These are phyloP conservation scores for Podospora bellae-mahoneyi DNA, from an alignment of 495 filamentous ascomycete species.

Conservation along the genomic window DNA sequence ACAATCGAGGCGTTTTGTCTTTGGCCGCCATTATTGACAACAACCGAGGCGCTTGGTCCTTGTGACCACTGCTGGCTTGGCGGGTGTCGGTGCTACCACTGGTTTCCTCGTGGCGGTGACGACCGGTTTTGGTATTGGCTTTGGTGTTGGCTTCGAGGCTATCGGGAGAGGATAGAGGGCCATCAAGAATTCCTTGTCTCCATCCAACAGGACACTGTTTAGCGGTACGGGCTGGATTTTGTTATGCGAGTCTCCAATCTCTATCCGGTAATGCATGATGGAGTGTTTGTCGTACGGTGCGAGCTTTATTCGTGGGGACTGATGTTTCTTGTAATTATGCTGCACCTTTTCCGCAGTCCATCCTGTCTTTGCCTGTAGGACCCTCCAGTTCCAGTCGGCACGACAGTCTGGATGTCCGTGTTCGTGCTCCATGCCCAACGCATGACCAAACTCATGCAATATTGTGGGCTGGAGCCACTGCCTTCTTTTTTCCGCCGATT, in stretches of 20 bases:
- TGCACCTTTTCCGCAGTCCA: neutral
- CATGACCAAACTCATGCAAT: neutral
- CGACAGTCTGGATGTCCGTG: neutral
- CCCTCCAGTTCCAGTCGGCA: neutral
- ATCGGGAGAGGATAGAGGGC: neutral
- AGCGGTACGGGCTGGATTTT: neutral
- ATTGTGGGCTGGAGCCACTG: neutral
- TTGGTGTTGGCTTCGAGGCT: neutral
- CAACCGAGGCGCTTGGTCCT: neutral
- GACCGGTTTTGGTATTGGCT: no score
- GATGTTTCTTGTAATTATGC: neutral
- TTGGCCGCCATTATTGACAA: no score
- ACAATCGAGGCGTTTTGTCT: no score
- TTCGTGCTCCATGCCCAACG: neutral
- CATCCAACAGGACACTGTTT: neutral
- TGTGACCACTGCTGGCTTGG: neutral
- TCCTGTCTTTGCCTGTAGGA: neutral
- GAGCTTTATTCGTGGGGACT: neutral
- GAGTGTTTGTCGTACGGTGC: neutral
- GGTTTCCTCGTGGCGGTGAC: no score
- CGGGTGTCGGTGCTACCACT: neutral
- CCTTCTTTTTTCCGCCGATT: neutral
- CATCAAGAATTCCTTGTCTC: neutral
- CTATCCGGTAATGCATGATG: neutral
- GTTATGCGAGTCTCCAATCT: neutral